Conservation (phyloP, 1,284 basidiomycete species). For the Tetrapyrgos nigripes region DNA sequence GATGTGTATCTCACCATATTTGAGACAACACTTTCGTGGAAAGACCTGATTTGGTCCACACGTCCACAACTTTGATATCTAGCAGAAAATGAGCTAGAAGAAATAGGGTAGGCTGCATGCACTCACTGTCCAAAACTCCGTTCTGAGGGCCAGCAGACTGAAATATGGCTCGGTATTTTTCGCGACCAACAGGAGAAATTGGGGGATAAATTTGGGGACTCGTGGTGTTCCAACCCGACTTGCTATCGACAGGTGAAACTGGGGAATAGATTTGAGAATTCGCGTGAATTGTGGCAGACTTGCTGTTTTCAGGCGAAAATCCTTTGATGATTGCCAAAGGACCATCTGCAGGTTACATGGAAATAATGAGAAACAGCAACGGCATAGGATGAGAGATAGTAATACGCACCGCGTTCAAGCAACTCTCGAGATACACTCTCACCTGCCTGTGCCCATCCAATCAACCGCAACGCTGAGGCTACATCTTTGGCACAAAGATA, state of each 20-base stretch:
- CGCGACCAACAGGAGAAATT: constrained; percentile 49
- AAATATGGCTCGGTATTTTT: constrained; percentile 59
- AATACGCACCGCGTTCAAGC: constrained; percentile 35
- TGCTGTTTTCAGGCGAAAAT: constrained; percentile 30
- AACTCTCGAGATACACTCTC: constrained; percentile 39
- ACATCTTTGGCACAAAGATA: constrained; percentile 59
- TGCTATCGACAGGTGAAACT: constrained; percentile 49
- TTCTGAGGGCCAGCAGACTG: constrained; percentile 49
- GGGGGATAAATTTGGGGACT: constrained; percentile 35
- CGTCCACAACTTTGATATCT: constrained; percentile 14
- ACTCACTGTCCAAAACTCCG: constrained; percentile 48
- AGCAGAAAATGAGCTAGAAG: not conserved
- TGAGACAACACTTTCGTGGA: constrained; percentile 4
- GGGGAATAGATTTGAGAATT: constrained; percentile 35
- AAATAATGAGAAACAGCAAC: constrained; percentile 20
- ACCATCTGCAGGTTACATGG: constrained; percentile 51
- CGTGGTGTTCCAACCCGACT: too few relatives aligned
- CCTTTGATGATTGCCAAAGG: constrained; percentile 60
- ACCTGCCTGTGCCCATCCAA: constrained; percentile 65
- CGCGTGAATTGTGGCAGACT: too few relatives aligned
- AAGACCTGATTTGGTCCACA: constrained; percentile 14
- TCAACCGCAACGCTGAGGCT: constrained; percentile 61
- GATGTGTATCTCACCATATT: constrained; percentile 8
- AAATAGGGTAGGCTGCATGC: not conserved
- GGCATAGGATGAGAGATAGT: constrained; percentile 17